Conservation (phyloP, 345 rosid genomes). For the Brassica rapa region DNA sequence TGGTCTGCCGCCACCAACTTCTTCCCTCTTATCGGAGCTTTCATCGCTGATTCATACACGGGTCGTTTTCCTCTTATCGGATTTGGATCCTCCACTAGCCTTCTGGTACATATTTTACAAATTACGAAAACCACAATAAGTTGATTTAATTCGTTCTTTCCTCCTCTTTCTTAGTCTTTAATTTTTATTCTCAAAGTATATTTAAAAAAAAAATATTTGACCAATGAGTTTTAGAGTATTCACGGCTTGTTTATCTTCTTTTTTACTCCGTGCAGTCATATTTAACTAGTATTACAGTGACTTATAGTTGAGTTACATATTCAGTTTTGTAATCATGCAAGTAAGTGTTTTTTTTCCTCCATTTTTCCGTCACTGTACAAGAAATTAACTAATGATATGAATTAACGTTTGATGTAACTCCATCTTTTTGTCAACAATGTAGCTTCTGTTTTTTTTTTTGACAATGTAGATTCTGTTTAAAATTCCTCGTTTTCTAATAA, state of each 20-base stretch:
- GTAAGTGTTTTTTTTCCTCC: too few relatives aligned
- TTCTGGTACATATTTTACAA: conserved; percentile 45
- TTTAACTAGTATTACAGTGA: not conserved
- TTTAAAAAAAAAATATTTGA: not conserved
- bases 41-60: conserved; percentile 64
- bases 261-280: not conserved
- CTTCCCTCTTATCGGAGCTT: conserved; percentile 60
- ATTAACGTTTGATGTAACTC: not conserved
- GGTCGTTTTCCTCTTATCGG: conserved; percentile 64
- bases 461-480: not conserved
- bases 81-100: conserved; percentile 48
- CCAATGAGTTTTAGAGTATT: not conserved
- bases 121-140: not conserved
- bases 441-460: not conserved
- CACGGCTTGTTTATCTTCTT: not conserved
- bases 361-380: not conserved
- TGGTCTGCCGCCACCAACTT: conserved; percentile 64
- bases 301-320: not conserved
- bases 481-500: not conserved
- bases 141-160: not conserved
- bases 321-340: not conserved
- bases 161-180: not conserved
- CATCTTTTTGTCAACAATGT: not conserved
- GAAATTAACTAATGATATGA: not conserved
- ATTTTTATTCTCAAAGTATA: not conserved